Conservation (phyloP, 192 early-diverging fungal species). For the Coemansia nantahalensis region DNA sequence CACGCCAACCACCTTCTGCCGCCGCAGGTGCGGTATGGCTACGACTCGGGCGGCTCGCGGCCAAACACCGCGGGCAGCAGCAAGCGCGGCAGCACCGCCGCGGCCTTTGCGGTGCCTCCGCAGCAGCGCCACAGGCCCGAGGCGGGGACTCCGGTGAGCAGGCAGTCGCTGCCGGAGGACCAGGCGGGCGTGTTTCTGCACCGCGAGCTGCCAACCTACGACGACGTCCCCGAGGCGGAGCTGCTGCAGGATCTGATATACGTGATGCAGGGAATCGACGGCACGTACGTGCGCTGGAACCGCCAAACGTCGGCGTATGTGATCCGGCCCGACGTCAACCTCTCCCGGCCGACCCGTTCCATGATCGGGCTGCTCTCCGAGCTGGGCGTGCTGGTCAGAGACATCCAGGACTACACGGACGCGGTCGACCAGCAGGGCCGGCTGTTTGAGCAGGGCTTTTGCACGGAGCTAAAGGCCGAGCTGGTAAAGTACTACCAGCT, state of each 20-base stretch:
- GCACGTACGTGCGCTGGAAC: slow-evolving; percentile 73
- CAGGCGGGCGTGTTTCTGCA: slow-evolving; percentile 5
- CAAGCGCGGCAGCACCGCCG: background rate
- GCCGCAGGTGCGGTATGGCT: background rate
- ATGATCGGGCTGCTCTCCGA: slow-evolving; percentile 68
- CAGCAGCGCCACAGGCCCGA: slow-evolving; percentile 12
- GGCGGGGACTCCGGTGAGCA: background rate
- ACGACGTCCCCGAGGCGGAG: slow-evolving; percentile 57
- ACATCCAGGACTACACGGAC: slow-evolving; percentile 59
- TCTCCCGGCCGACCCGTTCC: slow-evolving; percentile 59
- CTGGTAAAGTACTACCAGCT: slow-evolving; percentile 81
- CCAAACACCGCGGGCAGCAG: too few relatives aligned
- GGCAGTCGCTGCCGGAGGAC: slow-evolving; percentile 4
- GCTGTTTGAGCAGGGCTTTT: slow-evolving; percentile 67
- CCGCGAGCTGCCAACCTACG: slow-evolving; percentile 33
- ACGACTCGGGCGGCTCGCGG: too few relatives aligned
- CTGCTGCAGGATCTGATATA: slow-evolving; percentile 86
- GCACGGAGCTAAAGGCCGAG: slow-evolving; percentile 75
- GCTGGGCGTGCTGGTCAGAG: slow-evolving; percentile 74
- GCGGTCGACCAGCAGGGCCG: slow-evolving; percentile 21
- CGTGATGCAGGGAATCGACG: slow-evolving; percentile 93
- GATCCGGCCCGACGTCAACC: slow-evolving; percentile 55
- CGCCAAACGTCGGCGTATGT: slow-evolving; percentile 49
- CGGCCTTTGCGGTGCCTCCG: background rate
- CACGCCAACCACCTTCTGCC: slow-evolving; percentile 7